Conservation (phyloP, 129 eudicot species). For the Solidago caesia region DNA sequence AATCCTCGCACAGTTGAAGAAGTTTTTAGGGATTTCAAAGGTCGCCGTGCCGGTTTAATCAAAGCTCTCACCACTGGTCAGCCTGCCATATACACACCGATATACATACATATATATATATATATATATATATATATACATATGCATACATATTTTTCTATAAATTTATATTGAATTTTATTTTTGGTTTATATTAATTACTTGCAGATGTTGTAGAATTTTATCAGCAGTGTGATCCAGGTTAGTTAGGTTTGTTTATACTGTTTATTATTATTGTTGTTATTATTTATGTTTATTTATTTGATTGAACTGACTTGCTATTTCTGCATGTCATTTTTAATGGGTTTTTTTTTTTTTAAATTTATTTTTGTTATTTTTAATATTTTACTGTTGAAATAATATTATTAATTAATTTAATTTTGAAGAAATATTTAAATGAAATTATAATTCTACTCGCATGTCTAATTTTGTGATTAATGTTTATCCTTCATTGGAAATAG, state of each 20-base stretch:
- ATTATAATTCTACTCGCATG: neutral
- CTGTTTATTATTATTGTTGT: neutral
- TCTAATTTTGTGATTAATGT: no score
- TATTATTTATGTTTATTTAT: neutral
- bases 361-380: no score
- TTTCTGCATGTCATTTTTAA: constrained; percentile 16
- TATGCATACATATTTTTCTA: neutral
- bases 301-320: neutral
- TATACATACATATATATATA: neutral
- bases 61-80: constrained; percentile 82
- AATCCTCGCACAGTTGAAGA: constrained; percentile 78
- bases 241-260: constrained; percentile 27
- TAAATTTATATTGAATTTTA: neutral
- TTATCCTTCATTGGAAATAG: no score
- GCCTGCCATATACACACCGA: neutral
- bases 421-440: neutral
- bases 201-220: constrained; percentile 69
- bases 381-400: neutral
- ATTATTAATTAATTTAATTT: neutral
- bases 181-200: neutral
- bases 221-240: constrained; percentile 79
- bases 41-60: constrained; percentile 64
- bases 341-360: neutral
- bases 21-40: constrained; percentile 79
- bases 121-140: neutral